phyloP scores from a whole-genome alignment of 2,329 filamentous ascomycete species.

The Teratosphaeria gauchensis region DNA sequence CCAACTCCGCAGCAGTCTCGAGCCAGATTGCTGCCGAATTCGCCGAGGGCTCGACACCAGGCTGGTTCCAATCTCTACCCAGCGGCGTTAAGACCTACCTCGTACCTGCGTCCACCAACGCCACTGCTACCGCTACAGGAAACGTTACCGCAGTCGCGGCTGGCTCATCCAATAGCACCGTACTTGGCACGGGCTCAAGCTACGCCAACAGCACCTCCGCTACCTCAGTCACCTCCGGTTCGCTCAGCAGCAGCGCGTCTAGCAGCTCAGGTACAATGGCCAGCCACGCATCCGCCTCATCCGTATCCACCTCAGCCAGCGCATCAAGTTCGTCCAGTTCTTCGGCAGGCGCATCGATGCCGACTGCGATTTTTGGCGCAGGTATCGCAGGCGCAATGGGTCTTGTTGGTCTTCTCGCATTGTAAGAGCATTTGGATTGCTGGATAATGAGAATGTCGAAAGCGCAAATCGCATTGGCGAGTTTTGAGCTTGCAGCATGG shows the following conservation, averaged over 20 bases:
- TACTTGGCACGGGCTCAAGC: slow-evolving; percentile 3
- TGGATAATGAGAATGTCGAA: neutral
- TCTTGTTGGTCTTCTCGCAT: slow-evolving; percentile 33
- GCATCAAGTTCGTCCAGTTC: slow-evolving; percentile 5
- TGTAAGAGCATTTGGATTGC: slow-evolving; percentile 21
- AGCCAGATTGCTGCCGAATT: slow-evolving; percentile 34
- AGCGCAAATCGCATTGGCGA: no score
- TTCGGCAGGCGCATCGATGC: slow-evolving; percentile 21
- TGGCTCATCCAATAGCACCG: slow-evolving; percentile 4
- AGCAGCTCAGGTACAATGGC: slow-evolving; percentile 3
- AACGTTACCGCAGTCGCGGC: slow-evolving; percentile 4
- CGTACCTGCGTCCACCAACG: slow-evolving; percentile 17
- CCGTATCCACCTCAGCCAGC: slow-evolving; percentile 8
- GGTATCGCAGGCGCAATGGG: slow-evolving; percentile 33
- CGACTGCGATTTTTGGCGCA: slow-evolving; percentile 29
- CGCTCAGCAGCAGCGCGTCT: neutral
- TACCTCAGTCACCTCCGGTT: slow-evolving; percentile 3
- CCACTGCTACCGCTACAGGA: slow-evolving; percentile 4
- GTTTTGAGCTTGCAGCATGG: no score
- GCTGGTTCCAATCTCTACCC: slow-evolving; percentile 38
- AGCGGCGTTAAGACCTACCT: slow-evolving; percentile 36
- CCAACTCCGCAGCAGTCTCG: slow-evolving; percentile 32
- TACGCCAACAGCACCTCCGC: slow-evolving; percentile 2
- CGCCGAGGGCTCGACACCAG: slow-evolving; percentile 32
- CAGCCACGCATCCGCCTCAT: slow-evolving; percentile 6